Conservation (phyloP, 2,329 filamentous ascomycete genomes). For the Penicillium polonicum region DNA sequence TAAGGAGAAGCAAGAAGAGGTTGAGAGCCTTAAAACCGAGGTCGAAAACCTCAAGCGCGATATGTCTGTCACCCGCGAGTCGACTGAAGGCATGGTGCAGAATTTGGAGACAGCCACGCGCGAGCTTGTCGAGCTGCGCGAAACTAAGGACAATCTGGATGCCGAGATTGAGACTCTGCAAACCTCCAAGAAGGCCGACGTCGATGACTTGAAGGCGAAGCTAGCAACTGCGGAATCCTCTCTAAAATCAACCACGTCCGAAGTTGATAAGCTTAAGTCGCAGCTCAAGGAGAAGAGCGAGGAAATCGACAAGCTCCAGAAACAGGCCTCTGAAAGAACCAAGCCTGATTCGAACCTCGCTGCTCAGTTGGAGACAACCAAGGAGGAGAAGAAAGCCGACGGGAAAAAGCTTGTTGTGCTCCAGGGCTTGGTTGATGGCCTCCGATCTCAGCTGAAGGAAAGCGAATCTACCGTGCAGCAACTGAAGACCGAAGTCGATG, state of each 20-base stretch:
- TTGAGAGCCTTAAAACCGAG: slow-evolving; percentile 67
- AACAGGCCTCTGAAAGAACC: slow-evolving; percentile 25
- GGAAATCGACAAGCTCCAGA: slow-evolving; percentile 39
- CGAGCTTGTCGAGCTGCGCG: slow-evolving; percentile 58
- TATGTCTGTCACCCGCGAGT: slow-evolving; percentile 69
- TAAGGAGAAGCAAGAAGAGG: slow-evolving; percentile 66
- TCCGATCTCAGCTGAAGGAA: slow-evolving; percentile 55
- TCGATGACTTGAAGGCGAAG: slow-evolving; percentile 43
- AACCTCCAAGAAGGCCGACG: slow-evolving; percentile 41
- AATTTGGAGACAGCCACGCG: slow-evolving; percentile 67
- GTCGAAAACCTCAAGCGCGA: slow-evolving; percentile 68
- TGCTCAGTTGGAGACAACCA: slow-evolving; percentile 36
- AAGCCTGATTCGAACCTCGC: slow-evolving; percentile 28
- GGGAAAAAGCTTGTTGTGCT: slow-evolving; percentile 57
- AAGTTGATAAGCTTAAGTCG: slow-evolving; percentile 36
- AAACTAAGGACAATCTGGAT: slow-evolving; percentile 52
- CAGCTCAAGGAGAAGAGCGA: slow-evolving; percentile 44
- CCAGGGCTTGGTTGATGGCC: slow-evolving; percentile 55
- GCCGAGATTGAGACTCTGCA: slow-evolving; percentile 48
- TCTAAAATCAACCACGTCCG: slow-evolving; percentile 29
- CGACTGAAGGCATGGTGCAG: slow-evolving; percentile 62
- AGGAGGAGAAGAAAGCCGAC: slow-evolving; percentile 39
- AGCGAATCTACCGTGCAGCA: slow-evolving; percentile 51
- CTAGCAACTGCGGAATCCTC: slow-evolving; percentile 34
- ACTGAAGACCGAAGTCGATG: slow-evolving; percentile 44